Evolutionary conservation across 1,284 basidiomycete species (phyloP), one percentile per base, ranked within the genome.

Genomic region (Leccinum griseonigrum): DNA sequence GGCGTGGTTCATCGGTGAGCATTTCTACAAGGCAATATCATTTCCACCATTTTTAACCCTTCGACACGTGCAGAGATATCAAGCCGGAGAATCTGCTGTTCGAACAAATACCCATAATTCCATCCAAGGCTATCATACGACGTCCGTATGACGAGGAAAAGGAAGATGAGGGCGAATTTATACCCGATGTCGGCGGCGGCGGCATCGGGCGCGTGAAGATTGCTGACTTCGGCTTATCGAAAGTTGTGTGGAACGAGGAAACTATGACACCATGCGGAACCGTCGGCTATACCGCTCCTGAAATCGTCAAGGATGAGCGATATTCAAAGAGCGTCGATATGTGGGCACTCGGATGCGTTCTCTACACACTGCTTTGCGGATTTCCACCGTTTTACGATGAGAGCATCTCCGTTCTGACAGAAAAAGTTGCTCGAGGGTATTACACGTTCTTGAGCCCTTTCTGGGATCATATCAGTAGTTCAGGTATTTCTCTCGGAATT

Each of bases 361-460:
- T 99, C 4, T 99, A 99, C 79, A 99, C 97, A 1, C 81, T 99
- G 3, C 85, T 99, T n/a, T 99, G 97, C 72, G 97, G 97, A 58
- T 98, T 98, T 81, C 95, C 95, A 59, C 94, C 97, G 0, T 99
- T 99, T 81, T 99, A 99, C 77, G 97, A 99, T 69, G 97, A 99
- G 77, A 97, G 94, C 71, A 99, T 99, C 78, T 95, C 93, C 69
- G 94, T 98, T 54, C 83, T 99, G 55, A 99, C 97, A 0, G 97
- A 99, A 76, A 99, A 99, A 78, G 97, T 99, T 18, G 97, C 97
- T 1, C 84, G 92, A 65, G 97, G 97, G 7, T 92, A 98, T 76
- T 99, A 98, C 77, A 98, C 97, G 0, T 99, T 99, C 82, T 79
- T 99, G 57, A 96, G 93, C 70, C 97, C 97, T 1, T 99, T 98